phyloP scores from a whole-genome alignment of 2,329 filamentous ascomycete genomes.

The Cephalotrichum gorgonifer region DNA sequence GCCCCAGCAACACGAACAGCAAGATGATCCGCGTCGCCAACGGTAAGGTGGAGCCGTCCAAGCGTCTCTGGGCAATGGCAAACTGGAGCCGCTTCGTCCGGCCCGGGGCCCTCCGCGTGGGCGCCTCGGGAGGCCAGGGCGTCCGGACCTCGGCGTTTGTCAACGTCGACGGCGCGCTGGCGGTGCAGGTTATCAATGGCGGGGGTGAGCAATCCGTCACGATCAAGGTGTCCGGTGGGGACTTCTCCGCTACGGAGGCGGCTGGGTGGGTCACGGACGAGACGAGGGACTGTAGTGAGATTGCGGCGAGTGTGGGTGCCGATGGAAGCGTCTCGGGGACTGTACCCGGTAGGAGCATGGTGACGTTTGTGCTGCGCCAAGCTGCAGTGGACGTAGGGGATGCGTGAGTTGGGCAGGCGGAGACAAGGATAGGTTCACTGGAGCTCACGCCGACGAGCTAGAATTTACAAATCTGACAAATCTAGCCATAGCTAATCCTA shows the following conservation, averaged over 20 bases:
- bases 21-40: conserved; percentile 2
- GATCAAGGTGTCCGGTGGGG: background rate
- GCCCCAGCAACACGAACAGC: conserved; percentile 3
- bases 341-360: conserved; percentile 2
- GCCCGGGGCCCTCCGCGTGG: conserved; percentile 10
- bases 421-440: too few species aligned
- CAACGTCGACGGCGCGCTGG: conserved; percentile 25
- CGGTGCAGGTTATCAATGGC: conserved; percentile 12
- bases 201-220: conserved; percentile 1
- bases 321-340: background rate
- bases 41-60: background rate
- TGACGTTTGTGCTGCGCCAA: conserved; percentile 1
- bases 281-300: background rate
- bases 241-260: background rate
- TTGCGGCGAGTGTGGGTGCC: background rate
- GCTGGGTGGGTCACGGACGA: conserved; percentile 3
- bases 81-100: conserved; percentile 27
- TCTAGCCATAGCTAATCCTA: too few species aligned
- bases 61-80: conserved; percentile 28
- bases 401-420: background rate
- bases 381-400: background rate
- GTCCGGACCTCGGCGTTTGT: conserved; percentile 23
- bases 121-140: conserved; percentile 9
- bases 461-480: too few species aligned
- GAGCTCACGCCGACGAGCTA: too few species aligned